Conservation (phyloP, 2,329 filamentous ascomycete genomes). For the Trematosphaeria pertusa region DNA sequence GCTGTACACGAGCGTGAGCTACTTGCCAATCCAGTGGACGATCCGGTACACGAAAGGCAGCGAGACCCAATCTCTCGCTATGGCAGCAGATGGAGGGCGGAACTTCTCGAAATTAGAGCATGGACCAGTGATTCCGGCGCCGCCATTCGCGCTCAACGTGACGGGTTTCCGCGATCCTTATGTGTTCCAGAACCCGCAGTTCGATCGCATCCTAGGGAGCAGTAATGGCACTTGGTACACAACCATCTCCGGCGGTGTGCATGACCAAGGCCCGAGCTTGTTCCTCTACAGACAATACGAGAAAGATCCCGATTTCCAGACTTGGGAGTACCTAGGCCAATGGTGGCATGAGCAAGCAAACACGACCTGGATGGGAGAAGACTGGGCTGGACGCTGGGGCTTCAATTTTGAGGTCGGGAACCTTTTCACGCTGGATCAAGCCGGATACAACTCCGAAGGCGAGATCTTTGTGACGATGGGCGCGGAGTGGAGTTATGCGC, state of each 20-base stretch:
- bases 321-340: conserved; percentile 47
- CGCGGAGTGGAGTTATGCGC: conserved; percentile 53
- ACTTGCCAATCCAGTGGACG: conserved; percentile 56
- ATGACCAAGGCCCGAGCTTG: conserved; percentile 46
- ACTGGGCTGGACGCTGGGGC: conserved; percentile 32
- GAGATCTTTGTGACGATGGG: conserved; percentile 52
- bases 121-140: conserved; percentile 48
- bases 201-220: conserved; percentile 47
- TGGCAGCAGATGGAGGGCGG: conserved; percentile 48
- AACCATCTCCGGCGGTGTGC: conserved; percentile 51
- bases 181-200: conserved; percentile 49
- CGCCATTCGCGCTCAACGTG: conserved; percentile 51
- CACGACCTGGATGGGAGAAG: conserved; percentile 27
- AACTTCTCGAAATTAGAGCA: conserved; percentile 51
- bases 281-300: conserved; percentile 51
- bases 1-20: conserved; percentile 55
- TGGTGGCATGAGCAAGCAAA: conserved; percentile 51
- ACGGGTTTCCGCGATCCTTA: conserved; percentile 55
- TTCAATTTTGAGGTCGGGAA: conserved; percentile 58
- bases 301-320: conserved; percentile 44
- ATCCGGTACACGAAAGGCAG: conserved; percentile 55
- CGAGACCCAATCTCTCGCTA: conserved; percentile 55
- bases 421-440: conserved; percentile 49
- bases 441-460: conserved; percentile 50
- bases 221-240: conserved; percentile 48